Evolutionary conservation across 2,329 filamentous ascomycete genomes (phyloP).

Genomic region (Aspergillus intermedius): DNA sequence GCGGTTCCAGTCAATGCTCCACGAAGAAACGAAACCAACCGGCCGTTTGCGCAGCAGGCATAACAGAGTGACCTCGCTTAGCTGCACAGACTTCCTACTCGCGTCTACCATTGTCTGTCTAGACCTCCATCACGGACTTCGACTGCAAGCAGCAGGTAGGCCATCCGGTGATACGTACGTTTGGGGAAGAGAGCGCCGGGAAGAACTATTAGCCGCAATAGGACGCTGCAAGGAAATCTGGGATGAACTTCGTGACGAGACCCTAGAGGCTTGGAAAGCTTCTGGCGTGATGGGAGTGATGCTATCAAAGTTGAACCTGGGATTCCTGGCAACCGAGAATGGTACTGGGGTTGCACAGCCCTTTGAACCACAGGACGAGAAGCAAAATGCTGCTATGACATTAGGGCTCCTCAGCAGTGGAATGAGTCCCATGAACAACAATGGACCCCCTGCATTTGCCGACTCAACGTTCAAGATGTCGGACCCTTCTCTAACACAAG

Average conservation of each 20-base stretch:
- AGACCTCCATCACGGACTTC: constrained; percentile 62
- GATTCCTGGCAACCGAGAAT: constrained; percentile 19
- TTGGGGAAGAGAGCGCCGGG: constrained; percentile 47
- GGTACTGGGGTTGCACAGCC: constrained; percentile 12
- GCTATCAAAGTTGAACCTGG: constrained; percentile 62
- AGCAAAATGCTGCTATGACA: constrained; percentile 63
- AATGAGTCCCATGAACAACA: constrained; percentile 44
- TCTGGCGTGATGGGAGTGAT: constrained; percentile 74
- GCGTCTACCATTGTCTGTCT: constrained; percentile 78
- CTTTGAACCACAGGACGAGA: constrained; percentile 47
- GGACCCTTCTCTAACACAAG: constrained; percentile 18
- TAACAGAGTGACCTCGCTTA: constrained; percentile 73
- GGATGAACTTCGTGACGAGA: constrained; percentile 67
- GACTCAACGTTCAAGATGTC: constrained; percentile 24
- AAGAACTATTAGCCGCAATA: constrained; percentile 70
- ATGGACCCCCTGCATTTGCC: constrained; percentile 17
- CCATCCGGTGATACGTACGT: constrained; percentile 37
- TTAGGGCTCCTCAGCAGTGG: constrained; percentile 62
- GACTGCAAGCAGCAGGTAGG: constrained; percentile 26
- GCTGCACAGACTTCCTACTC: constrained; percentile 77
- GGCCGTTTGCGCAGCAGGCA: constrained; percentile 67
- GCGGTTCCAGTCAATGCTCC: constrained; percentile 66
- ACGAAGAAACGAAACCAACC: constrained; percentile 65
- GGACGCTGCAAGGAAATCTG: constrained; percentile 71
- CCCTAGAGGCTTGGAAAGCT: constrained; percentile 87